Evolutionary conservation across 345 rosid species (phyloP).

Genomic region (Corchorus olitorius): DNA sequence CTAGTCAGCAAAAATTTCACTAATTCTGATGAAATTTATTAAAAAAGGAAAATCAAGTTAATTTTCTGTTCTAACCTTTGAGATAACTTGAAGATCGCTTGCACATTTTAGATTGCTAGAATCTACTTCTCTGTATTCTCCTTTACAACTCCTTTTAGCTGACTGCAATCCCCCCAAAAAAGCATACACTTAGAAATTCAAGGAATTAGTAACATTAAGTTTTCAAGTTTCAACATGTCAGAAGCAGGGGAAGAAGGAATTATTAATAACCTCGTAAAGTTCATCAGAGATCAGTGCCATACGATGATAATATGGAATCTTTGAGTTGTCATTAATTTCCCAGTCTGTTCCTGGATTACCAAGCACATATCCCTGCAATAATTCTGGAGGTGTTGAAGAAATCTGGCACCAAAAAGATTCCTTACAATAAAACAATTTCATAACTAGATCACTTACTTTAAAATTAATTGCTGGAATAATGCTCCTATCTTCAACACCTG

Average conservation of each 20-base stretch:
- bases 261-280: constrained; percentile 45
- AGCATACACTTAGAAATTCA: background rate
- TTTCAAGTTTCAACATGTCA: background rate
- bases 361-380: constrained; percentile 47
- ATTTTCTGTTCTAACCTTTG: constrained; percentile 26
- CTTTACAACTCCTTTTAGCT: constrained; percentile 33
- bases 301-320: constrained; percentile 42
- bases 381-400: background rate
- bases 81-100: constrained; percentile 32
- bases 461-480: constrained; percentile 33
- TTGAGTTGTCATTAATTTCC: constrained; percentile 32
- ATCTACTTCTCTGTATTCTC: constrained; percentile 24
- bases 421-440: background rate
- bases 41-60: background rate
- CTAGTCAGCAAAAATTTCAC: background rate
- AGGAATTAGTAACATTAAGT: background rate
- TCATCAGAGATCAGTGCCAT: constrained; percentile 60
- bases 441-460: constrained; percentile 31
- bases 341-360: constrained; percentile 44
- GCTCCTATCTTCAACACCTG: constrained; percentile 20
- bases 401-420: background rate
- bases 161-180: constrained; percentile 19
- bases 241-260: background rate
- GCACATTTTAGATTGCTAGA: constrained; percentile 19
- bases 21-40: background rate